These are phyloP conservation scores for Polygonum maritimum DNA, from an alignment of 148 eudicot genomes.

Conservation along the genomic window DNA sequence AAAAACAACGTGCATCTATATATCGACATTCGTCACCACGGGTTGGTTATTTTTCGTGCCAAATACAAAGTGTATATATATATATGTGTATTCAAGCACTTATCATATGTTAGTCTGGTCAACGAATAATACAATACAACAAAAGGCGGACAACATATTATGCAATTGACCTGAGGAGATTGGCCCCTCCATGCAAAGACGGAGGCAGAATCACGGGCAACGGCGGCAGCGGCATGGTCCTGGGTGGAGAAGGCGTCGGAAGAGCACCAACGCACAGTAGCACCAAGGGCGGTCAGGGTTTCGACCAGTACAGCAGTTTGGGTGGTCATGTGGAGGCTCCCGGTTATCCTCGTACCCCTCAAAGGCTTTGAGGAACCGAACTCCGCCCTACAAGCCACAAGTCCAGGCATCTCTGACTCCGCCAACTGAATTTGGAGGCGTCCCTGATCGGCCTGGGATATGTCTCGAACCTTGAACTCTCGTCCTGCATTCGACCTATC, in stretches of 20 bases:
- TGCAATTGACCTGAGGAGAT: constrained; percentile 45
- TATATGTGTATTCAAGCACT: too few species aligned
- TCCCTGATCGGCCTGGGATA: constrained; percentile 90
- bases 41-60: too few species aligned
- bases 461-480: constrained; percentile 90
- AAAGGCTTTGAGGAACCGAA: constrained; percentile 80
- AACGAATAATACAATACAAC: too few species aligned
- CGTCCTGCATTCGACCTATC: constrained; percentile 75
- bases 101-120: too few species aligned
- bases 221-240: constrained; percentile 94
- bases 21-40: too few species aligned
- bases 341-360: constrained; percentile 72
- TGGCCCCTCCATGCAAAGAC: constrained; percentile 98
- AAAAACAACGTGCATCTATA: too few species aligned
- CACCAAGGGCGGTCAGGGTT: constrained; percentile 80
- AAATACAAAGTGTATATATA: too few species aligned
- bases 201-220: constrained; percentile 60
- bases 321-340: constrained; percentile 89
- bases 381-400: constrained; percentile 66
- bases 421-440: constrained; percentile 83
- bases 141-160: too few species aligned
- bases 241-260: constrained; percentile 93
- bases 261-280: constrained; percentile 91
- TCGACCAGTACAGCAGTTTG: constrained; percentile 93
- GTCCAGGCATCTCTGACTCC: constrained; percentile 92